Percentiles rank a stretch among this genome's conserved stretches.
Evolutionary conservation across 306 rosid species (phyloP).

Genomic region (Vigna mungo): DNA sequence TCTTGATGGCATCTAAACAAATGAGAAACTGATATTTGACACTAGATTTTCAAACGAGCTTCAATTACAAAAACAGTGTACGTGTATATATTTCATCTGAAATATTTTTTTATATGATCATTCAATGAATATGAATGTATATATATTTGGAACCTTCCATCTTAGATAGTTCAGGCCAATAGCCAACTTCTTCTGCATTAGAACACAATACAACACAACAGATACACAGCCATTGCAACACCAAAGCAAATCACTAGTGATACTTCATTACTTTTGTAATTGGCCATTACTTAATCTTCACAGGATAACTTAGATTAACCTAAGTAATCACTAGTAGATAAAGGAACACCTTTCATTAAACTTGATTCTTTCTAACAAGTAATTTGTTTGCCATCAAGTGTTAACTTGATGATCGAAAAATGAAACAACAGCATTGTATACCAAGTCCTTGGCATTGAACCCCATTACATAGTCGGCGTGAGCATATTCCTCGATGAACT

Average conservation of each 20-base stretch:
- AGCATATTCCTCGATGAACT: conserved; percentile 70
- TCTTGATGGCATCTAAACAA: too few species aligned
- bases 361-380: conserved; percentile 1
- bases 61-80: background rate
- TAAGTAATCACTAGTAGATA: background rate
- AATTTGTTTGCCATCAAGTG: conserved; percentile 20
- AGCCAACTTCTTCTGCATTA: background rate
- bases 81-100: background rate
- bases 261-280: conserved; percentile 23
- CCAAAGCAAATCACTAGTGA: background rate
- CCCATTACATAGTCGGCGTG: conserved; percentile 85
- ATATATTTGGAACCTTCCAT: conserved; percentile 8
- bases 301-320: conserved; percentile 27
- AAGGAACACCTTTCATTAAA: conserved; percentile 8
- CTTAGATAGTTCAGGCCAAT: background rate
- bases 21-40: background rate
- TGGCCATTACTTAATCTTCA: conserved; percentile 7
- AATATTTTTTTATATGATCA: background rate
- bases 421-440: conserved; percentile 59
- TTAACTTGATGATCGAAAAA: conserved; percentile 63
- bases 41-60: background rate
- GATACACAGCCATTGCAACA: background rate
- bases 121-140: background rate
- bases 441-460: conserved; percentile 70
- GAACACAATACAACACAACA: background rate